A percentile compares a stretch with the other conserved stretches of the same genome.
These are phyloP conservation scores for Nephelium lappaceum DNA, from an alignment of 345 rosid genomes.

Conservation along the genomic window DNA sequence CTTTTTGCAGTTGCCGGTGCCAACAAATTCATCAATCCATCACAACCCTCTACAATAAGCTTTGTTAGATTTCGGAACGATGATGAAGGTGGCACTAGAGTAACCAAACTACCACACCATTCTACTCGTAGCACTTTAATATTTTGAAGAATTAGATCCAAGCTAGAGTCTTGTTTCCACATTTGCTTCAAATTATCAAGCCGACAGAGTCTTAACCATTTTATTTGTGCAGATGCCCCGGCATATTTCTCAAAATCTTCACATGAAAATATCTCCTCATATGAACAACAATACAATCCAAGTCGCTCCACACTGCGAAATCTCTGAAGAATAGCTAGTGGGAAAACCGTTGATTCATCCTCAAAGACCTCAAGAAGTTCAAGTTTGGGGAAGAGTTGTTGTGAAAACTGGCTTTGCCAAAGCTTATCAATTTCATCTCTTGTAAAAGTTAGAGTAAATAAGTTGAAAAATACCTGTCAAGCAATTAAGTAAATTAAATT, in stretches of 20 bases:
- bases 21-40: too few species aligned
- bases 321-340: neutral
- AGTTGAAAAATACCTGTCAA: too few species aligned
- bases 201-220: neutral
- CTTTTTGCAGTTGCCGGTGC: too few species aligned
- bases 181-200: too few species aligned
- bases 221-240: neutral
- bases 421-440: too few species aligned
- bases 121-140: neutral
- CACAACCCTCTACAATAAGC: too few species aligned
- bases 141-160: too few species aligned
- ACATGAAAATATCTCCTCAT: neutral
- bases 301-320: conserved; percentile 12
- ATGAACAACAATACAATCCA: neutral
- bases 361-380: conserved; percentile 3
- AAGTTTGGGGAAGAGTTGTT: neutral
- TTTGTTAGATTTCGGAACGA: neutral
- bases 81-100: neutral
- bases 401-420: too few species aligned
- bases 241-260: neutral
- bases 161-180: too few species aligned
- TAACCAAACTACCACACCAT: neutral
- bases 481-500: too few species aligned
- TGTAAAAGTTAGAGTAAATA: too few species aligned
- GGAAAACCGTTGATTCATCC: neutral